Conservation (phyloP, 257 asterid genomes). For the Mentha longifolia region DNA sequence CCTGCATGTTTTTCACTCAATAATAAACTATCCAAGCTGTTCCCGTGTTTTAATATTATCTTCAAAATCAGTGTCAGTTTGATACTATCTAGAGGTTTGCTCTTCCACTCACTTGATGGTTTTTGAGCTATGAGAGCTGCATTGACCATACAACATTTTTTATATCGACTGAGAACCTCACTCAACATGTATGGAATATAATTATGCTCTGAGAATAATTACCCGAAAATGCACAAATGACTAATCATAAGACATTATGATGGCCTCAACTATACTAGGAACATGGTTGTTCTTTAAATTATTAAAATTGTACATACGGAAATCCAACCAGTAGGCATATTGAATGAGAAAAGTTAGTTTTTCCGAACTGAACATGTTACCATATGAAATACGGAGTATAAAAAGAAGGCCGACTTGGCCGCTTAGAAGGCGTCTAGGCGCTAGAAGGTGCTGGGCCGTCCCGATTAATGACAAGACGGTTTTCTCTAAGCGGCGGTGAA, state of each 20-base stretch:
- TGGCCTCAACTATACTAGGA: background rate
- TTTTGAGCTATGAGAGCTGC: background rate
- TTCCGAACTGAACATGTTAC: background rate
- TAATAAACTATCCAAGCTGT: background rate
- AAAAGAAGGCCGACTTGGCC: too few relatives aligned
- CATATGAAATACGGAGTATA: background rate
- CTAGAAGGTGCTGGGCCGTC: too few relatives aligned
- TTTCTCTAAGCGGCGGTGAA: too few relatives aligned
- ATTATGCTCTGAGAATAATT: constrained; percentile 2
- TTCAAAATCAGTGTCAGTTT: background rate
- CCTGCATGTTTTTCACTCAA: background rate
- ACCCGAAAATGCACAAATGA: background rate
- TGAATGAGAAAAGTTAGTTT: background rate
- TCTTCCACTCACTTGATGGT: background rate
- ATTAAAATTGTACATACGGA: background rate
- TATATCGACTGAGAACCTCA: constrained; percentile 1
- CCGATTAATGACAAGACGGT: too few relatives aligned
- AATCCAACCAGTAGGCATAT: background rate
- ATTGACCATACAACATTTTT: background rate
- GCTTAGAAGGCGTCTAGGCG: too few relatives aligned
- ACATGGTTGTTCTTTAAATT: background rate
- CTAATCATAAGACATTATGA: background rate
- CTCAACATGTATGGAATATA: background rate
- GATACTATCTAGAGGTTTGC: background rate
- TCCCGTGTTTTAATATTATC: constrained; percentile 9